phyloP scores from a whole-genome alignment of 768 basidiomycete species.

The Boletus vermiculosoides region DNA sequence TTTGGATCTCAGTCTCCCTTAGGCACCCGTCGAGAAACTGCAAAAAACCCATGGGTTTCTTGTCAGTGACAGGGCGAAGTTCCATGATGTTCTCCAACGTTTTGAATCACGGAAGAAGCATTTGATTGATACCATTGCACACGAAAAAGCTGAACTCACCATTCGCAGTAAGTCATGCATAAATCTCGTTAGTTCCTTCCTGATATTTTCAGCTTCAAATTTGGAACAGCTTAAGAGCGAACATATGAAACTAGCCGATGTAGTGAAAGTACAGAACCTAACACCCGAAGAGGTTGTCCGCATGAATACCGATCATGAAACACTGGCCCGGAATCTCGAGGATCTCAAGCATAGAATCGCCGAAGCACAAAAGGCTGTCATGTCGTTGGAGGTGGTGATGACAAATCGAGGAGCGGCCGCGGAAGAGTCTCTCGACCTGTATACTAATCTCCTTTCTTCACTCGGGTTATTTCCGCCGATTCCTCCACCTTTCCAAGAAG shows the following conservation, averaged over 20 bases:
- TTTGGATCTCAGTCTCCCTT: neutral
- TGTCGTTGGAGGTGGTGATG: conserved; percentile 81
- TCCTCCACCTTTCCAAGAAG: conserved; percentile 62
- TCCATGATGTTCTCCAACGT: conserved; percentile 69
- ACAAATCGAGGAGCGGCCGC: conserved; percentile 76
- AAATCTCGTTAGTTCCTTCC: neutral
- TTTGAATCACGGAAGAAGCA: conserved; percentile 70
- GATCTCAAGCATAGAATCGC: conserved; percentile 74
- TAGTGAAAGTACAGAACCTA: conserved; percentile 85
- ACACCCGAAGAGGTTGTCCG: conserved; percentile 86
- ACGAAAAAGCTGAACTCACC: conserved; percentile 62
- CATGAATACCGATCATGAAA: conserved; percentile 90
- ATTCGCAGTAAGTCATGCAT: conserved; percentile 45
- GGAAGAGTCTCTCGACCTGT: conserved; percentile 79
- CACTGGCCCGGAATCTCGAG: conserved; percentile 66
- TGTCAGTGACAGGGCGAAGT: conserved; percentile 73
- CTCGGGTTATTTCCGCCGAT: conserved; percentile 79
- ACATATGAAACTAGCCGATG: conserved; percentile 55
- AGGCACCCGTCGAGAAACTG: conserved; percentile 66
- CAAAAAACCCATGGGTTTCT: conserved; percentile 62
- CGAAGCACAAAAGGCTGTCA: conserved; percentile 68
- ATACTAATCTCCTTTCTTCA: conserved; percentile 69
- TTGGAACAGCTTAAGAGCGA: conserved; percentile 65
- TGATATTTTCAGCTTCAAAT: conserved; percentile 46
- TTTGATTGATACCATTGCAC: conserved; percentile 61